Evolutionary conservation across 768 basidiomycete species (phyloP), one percentile per base, ranked within the genome.

Genomic region (Podaxis rugospora): DNA sequence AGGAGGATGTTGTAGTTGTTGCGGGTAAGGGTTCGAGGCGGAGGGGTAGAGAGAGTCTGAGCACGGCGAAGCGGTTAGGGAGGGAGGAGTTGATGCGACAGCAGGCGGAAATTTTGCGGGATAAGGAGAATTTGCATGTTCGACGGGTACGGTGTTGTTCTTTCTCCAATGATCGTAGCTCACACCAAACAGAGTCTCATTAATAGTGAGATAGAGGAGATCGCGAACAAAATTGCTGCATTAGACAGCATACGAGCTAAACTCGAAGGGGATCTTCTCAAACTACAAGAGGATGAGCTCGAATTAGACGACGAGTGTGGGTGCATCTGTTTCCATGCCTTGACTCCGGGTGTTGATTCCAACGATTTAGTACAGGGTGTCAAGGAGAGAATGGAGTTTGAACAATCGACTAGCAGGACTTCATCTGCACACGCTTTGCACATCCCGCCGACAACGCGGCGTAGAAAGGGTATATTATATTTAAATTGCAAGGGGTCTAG

Each of bases 281-380:
- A 85, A 70, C 71, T 98, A 50, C 92, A 95, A 60, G 96, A 99
- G 70, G 96, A 98, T 66, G 95, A 97, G 63, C 78, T 99, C 23
- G 96, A 98, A 69, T 76, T 99, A n/a, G 93, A 97, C 67, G 96
- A 97, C 62, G 96, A 99, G 75, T 73, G 94, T 95, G 68, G 67
- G 92, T 80, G 10, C 55, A 16, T 28, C 49, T 63, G 54, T 35
- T 58, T 44, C 50, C 57, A 25, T 40, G 55, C 11, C 51, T 57
- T 55, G 59, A 62, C 18, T 46, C 42, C 1, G 10, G 10, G 35
- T 40, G 35, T 28, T 50, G 4, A 40, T 42, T n/a, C 63, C 28
- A n/a, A 5, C 23, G 9, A 37, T 57, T 25, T 66, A 96, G 94
- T 97, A 58, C 87, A 92, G 74, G 95, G 95, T 39, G 92, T 97